Conservation (phyloP, 192 early-diverging fungal species). For the Chytriomyces sp. region DNA sequence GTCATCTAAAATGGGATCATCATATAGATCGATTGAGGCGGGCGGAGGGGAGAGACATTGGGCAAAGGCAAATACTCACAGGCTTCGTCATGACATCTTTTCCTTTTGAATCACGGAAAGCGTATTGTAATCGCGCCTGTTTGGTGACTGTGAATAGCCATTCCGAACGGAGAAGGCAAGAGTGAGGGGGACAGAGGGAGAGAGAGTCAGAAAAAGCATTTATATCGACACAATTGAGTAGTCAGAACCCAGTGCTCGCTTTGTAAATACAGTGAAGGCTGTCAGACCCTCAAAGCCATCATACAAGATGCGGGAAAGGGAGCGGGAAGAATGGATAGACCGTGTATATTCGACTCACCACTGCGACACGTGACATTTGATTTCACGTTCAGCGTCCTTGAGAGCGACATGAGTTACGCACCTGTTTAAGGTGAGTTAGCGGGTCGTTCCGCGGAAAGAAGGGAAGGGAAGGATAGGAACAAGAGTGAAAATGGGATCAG, state of each 20-base stretch:
- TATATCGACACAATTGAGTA: conserved; percentile 21
- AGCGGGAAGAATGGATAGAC: neutral
- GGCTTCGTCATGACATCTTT: too few species aligned
- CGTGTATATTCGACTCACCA: neutral
- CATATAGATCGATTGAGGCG: conserved; percentile 1
- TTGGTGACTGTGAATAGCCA: neutral
- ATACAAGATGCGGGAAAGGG: neutral
- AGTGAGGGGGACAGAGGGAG: neutral
- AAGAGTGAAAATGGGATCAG: conserved; percentile 5
- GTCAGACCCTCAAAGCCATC: conserved; percentile 22
- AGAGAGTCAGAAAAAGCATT: conserved; percentile 28
- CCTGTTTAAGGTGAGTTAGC: neutral
- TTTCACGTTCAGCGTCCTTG: neutral
- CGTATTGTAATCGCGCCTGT: too few species aligned
- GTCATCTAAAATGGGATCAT: conserved; percentile 30
- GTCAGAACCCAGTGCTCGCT: conserved; percentile 35
- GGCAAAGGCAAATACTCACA: neutral
- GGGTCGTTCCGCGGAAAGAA: neutral
- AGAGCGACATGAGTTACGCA: neutral
- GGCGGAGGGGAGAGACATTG: neutral
- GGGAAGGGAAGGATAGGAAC: neutral
- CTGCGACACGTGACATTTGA: neutral
- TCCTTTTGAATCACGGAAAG: too few species aligned
- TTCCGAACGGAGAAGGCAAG: neutral
- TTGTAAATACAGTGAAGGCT: conserved; percentile 4